Evolutionary conservation across 2,329 filamentous ascomycete species (phyloP), one percentile per base, ranked within the genome.

Genomic region (Penicillium italicum): DNA sequence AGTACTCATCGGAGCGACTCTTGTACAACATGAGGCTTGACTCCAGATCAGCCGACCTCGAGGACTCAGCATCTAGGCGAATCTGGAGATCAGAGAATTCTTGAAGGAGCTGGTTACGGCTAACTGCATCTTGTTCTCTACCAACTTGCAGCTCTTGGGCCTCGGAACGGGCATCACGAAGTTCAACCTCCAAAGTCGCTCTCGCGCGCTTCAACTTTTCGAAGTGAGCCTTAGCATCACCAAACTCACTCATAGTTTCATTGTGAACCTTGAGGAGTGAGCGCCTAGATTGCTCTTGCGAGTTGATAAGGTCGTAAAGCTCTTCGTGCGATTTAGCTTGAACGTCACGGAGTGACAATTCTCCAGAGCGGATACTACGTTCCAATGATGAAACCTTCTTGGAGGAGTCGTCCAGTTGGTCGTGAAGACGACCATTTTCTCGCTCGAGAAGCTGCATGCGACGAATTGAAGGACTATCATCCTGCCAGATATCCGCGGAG

Each of bases 61-160:
- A 96, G 1, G 86, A 85, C 75, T 97, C 94, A 6, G 89, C 87
- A 69, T 97, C 94, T 16, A 97, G 82, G 43, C 91, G 85, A 65
- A 97, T 96, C 68, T 97, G 94, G 46, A 97, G 80, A 67, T 97
- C 94, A 1, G 92, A 86, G 72, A 93, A 96, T 70, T 97, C 94
- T 66, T 96, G 86, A 26, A 97, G 81, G 28, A 97, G 82, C 70
- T 97, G 91, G 66, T 83, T 90, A 64, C 94, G 88, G 72, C 89
- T 93, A n/a, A 88, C 84, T 8, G 88, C 82, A 73, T 97, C 93
- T 69, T 96, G 90, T 62, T 97, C 93, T 55, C 89, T 84, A 44
- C 90, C 87, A 47, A 85, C 77, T 11, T 84, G 80, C 74, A 96
- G 82, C 65, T 97, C 93, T 61, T 90, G 85, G 9, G 96, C 80